phyloP scores from a whole-genome alignment of 768 basidiomycete species.

The Pleurotus citrinopileatus region DNA sequence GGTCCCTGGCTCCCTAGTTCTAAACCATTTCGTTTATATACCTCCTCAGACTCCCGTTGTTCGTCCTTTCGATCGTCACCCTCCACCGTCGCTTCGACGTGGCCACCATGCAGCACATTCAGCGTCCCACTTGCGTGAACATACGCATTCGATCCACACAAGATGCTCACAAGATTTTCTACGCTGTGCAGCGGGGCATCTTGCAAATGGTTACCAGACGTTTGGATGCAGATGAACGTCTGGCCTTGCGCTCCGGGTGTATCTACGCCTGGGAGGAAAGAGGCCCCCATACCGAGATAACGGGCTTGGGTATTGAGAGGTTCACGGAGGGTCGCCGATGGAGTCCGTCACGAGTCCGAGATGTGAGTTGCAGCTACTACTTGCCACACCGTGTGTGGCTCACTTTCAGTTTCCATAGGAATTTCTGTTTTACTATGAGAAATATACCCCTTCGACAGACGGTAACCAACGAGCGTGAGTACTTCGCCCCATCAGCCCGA shows the following conservation, averaged over 20 bases:
- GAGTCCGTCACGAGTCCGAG: constrained; percentile 82
- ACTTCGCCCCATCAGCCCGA: background rate
- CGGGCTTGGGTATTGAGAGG: constrained; percentile 78
- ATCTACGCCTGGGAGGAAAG: constrained; percentile 76
- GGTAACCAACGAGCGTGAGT: constrained; percentile 40
- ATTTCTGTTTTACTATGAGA: constrained; percentile 84
- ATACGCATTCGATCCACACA: constrained; percentile 73
- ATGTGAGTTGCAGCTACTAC: constrained; percentile 47
- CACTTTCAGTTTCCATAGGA: constrained; percentile 44
- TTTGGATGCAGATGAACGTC: constrained; percentile 74
- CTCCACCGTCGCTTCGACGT: constrained; percentile 4
- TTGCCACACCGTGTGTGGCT: constrained; percentile 3
- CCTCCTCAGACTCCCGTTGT: background rate
- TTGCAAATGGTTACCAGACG: constrained; percentile 75
- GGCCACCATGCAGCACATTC: constrained; percentile 38
- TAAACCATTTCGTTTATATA: constrained; percentile 8
- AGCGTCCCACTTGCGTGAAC: constrained; percentile 70
- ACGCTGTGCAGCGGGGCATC: constrained; percentile 58
- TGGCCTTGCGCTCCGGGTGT: constrained; percentile 50
- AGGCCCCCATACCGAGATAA: constrained; percentile 66
- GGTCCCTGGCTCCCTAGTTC: constrained; percentile 8
- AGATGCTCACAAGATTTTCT: constrained; percentile 82
- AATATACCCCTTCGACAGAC: constrained; percentile 51
- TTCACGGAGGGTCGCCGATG: constrained; percentile 85
- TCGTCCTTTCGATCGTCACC: constrained; percentile 2